Base-by-base conservation (phyloP, 23 red algal species). In the Gracilariopsis chorda region DNA sequence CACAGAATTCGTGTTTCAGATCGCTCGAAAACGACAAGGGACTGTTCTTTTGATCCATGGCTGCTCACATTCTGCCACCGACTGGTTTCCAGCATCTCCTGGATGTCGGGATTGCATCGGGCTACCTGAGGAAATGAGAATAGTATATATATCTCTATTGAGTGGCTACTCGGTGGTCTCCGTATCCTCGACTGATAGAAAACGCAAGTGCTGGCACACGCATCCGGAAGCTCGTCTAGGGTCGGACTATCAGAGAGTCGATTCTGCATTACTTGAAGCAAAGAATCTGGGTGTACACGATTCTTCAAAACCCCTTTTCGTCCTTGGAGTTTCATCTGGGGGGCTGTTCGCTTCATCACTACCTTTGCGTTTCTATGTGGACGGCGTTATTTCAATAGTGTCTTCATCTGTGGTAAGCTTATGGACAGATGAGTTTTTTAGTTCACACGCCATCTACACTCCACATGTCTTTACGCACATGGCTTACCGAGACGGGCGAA, bases 391-490 rank as follows among this genome's bases (percentile, higher is more conserved):
- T 73, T 76, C 53, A 25, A 89, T 89, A 46, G 69, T 89, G 12
- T 89, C 85, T 11, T 35, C 56, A 20, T 62, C 80, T 20, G 58
- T 69, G 21, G 9, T 58, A 17, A n/a, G 8, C 7, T 20, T 56
- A 21, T 86, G 82, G 42, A 25, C 33, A n/a, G 10, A 29, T 29
- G 10, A 75, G 7, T 80, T 80, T 48, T 42, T 34, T 52, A 20
- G n/a, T 21, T 8, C 16, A 33, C 1, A 55, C 17, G 72, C 20
- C 44, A 46, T 16, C 44, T 86, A 69, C 28, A 43, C 47, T 55
- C 67, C 85, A 9, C 85, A 89, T 89, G 72, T 89, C 37, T 89
- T 89, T 48, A 77, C 67, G 10, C 85, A 89, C 65, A 89, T 89
- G 85, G 69, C 48, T 4, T 42, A 8, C 25, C 40, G 70, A 40